phyloP scores from a whole-genome alignment of 2,329 filamentous ascomycete genomes.

The Ceratocystis ficicola region DNA sequence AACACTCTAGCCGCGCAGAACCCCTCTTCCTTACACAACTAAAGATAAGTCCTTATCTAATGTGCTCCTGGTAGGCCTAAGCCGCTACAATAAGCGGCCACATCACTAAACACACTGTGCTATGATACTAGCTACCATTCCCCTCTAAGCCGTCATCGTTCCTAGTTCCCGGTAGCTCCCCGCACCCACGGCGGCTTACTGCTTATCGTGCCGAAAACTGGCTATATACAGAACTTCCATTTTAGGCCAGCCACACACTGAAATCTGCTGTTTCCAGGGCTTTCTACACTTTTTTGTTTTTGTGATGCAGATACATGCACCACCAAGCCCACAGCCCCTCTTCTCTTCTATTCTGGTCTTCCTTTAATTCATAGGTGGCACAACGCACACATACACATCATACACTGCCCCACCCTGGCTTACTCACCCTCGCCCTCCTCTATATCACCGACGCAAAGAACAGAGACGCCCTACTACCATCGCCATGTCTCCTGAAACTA shows the following conservation, averaged over 20 bases:
- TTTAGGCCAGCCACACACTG: not conserved
- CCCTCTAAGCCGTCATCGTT: not conserved
- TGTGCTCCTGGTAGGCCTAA: not conserved
- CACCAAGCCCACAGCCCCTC: not conserved
- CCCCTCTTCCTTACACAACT: not conserved
- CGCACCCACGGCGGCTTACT: not conserved
- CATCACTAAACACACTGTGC: not conserved
- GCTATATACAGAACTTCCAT: not conserved
- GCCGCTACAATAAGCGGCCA: not conserved
- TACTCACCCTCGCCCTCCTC: not conserved
- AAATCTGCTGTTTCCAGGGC: not conserved
- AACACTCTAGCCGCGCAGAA: not conserved
- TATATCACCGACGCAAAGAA: not conserved
- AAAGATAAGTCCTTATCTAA: constrained; percentile 2
- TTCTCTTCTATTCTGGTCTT: not conserved
- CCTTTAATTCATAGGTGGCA: not conserved
- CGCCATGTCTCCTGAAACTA: constrained; percentile 49
- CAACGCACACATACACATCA: not conserved
- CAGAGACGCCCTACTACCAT: not conserved
- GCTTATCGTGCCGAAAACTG: not conserved
- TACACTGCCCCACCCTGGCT: not conserved
- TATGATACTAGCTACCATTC: not conserved
- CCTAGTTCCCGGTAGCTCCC: not conserved
- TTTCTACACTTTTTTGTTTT: not conserved
- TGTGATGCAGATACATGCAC: not conserved